Evolutionary conservation across 768 basidiomycete genomes (phyloP).

Genomic region (Holtermannia corniformis): DNA sequence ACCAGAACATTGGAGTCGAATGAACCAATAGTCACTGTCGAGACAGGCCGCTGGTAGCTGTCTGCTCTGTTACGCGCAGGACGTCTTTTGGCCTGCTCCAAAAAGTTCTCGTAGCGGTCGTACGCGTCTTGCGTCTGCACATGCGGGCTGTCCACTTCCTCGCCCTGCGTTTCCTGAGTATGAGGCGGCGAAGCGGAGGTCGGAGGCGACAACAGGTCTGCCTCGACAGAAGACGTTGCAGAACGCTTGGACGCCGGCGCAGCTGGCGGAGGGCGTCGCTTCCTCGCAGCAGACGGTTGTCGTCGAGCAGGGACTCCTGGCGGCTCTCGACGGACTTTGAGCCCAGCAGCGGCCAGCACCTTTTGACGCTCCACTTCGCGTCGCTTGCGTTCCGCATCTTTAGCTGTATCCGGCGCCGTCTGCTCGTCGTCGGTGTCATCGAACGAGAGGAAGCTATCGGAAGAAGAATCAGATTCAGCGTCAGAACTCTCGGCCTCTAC

Average conservation of each 20-base stretch:
- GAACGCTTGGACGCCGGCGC: conserved; percentile 22
- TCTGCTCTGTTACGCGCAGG: not conserved
- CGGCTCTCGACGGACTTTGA: conserved; percentile 61
- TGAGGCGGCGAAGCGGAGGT: not conserved
- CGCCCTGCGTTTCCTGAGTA: not conserved
- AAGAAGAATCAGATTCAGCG: conserved; percentile 38
- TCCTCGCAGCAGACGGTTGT: conserved; percentile 7
- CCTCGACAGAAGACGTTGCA: conserved; percentile 44
- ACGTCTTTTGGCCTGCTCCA: conserved; percentile 45
- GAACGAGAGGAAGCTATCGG: conserved; percentile 47
- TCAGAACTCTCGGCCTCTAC: conserved; percentile 32
- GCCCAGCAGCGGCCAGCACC: conserved; percentile 79
- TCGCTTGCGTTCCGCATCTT: conserved; percentile 49
- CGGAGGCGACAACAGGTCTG: conserved; percentile 17
- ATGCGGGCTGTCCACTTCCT: conserved; percentile 9
- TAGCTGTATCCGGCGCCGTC: conserved; percentile 43
- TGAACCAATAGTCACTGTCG: not conserved
- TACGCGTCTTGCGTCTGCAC: conserved; percentile 67
- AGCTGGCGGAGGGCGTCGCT: conserved; percentile 32
- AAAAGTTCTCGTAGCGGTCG: conserved; percentile 75
- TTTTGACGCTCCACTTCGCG: conserved; percentile 67
- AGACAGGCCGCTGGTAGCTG: not conserved
- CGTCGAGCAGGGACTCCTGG: conserved; percentile 42
- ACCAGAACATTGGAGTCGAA: not conserved
- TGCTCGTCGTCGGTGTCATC: conserved; percentile 45